These are phyloP conservation scores for Allantophomopsis lycopodina DNA, from an alignment of 2,329 filamentous ascomycete species.

Conservation along the genomic window DNA sequence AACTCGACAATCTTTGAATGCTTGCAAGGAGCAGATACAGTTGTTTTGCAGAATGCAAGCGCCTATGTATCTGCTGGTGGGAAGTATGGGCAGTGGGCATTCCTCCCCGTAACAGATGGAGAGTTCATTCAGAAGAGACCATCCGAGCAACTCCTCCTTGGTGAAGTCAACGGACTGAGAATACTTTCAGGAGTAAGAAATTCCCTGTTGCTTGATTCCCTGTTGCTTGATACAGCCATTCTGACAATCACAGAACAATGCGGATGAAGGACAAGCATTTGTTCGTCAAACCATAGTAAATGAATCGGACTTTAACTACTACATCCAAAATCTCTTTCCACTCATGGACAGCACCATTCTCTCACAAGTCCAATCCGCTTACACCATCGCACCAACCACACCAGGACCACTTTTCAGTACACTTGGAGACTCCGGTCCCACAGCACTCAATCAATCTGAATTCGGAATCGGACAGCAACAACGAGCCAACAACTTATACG, in stretches of 20 bases:
- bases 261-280: slow-evolving; percentile 33
- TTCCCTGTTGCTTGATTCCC: slow-evolving; percentile 9
- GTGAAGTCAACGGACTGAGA: slow-evolving; percentile 17
- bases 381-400: slow-evolving; percentile 6
- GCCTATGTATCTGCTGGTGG: slow-evolving; percentile 9
- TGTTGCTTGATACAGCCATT: slow-evolving; percentile 16
- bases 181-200: slow-evolving; percentile 7
- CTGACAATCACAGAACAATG: slow-evolving; percentile 25
- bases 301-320: slow-evolving; percentile 22
- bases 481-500: slow-evolving; percentile 33
- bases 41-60: slow-evolving; percentile 18
- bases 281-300: slow-evolving; percentile 26
- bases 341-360: slow-evolving; percentile 24
- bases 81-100: slow-evolving; percentile 16
- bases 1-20: slow-evolving; percentile 17
- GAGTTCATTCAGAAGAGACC: slow-evolving; percentile 17
- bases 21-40: slow-evolving; percentile 11
- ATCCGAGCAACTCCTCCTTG: slow-evolving; percentile 13
- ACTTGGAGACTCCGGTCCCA: slow-evolving; percentile 17
- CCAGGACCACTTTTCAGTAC: slow-evolving; percentile 15
- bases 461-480: slow-evolving; percentile 33
- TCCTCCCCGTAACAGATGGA: slow-evolving; percentile 22
- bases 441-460: slow-evolving; percentile 25
- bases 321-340: slow-evolving; percentile 24
- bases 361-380: slow-evolving; percentile 7